Evolutionary conservation across 208 protist genomes (phyloP).

Genomic region (Acanthamoeba sp.): DNA sequence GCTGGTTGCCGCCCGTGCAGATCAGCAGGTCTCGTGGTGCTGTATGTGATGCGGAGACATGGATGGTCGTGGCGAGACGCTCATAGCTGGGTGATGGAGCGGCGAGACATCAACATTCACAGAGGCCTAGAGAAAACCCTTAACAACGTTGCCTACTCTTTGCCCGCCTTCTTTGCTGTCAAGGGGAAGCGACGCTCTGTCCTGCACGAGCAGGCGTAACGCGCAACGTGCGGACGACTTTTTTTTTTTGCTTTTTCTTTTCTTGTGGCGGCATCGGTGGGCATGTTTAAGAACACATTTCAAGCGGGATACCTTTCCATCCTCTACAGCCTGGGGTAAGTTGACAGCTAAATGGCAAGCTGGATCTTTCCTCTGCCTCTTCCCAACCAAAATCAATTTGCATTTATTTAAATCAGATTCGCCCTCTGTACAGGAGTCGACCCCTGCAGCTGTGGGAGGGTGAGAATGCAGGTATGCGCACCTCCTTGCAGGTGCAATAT

Average conservation of each 20-base stretch:
- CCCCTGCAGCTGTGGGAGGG: slow-evolving; percentile 99
- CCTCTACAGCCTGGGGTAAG: slow-evolving; percentile 97
- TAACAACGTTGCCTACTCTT: not conserved
- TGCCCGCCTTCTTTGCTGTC: not conserved
- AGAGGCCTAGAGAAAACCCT: slow-evolving; percentile 14
- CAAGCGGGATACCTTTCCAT: slow-evolving; percentile 98
- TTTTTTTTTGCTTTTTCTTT: too few relatives aligned
- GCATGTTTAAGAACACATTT: slow-evolving; percentile 99
- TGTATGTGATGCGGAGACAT: slow-evolving; percentile 8
- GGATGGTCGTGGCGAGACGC: slow-evolving; percentile 2
- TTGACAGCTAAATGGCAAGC: too few relatives aligned
- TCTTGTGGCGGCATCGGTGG: not conserved
- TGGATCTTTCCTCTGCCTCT: too few relatives aligned
- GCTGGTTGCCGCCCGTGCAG: not conserved
- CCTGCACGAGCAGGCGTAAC: too few relatives aligned
- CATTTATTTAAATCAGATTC: not conserved
- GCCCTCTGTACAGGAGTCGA: slow-evolving; percentile 90
- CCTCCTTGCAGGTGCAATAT: not conserved
- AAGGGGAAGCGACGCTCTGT: too few relatives aligned
- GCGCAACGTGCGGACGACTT: too few relatives aligned
- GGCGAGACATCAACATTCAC: slow-evolving; percentile 54
- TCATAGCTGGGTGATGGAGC: not conserved
- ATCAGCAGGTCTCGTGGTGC: slow-evolving; percentile 16
- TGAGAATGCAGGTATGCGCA: slow-evolving; percentile 86
- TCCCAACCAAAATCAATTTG: not conserved